Percentiles rank a stretch among this genome's conserved stretches.
Evolutionary conservation across 2,329 filamentous ascomycete species (phyloP).

Genomic region (Cordyceps farinosa): DNA sequence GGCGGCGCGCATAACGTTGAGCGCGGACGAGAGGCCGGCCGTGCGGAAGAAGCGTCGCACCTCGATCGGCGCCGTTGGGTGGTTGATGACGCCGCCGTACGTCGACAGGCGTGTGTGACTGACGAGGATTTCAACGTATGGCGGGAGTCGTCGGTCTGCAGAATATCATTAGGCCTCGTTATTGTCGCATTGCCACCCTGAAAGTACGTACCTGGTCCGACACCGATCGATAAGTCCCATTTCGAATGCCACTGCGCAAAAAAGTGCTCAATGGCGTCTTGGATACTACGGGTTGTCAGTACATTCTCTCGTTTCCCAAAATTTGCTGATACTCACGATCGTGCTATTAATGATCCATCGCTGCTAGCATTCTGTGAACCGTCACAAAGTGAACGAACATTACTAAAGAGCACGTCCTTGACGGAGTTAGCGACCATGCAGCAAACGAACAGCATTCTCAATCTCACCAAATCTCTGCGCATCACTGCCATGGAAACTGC

Average conservation of each 20-base stretch:
- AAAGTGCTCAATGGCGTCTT: slow-evolving; percentile 60
- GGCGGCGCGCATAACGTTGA: slow-evolving; percentile 71
- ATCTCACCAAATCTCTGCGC: slow-evolving; percentile 58
- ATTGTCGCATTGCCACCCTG: background rate
- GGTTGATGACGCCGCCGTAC: slow-evolving; percentile 71
- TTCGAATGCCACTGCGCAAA: slow-evolving; percentile 63
- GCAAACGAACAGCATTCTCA: slow-evolving; percentile 2
- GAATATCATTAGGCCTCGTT: background rate
- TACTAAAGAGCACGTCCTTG: slow-evolving; percentile 53
- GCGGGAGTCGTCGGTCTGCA: slow-evolving; percentile 55
- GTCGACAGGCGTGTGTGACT: slow-evolving; percentile 71
- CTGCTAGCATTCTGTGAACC: slow-evolving; percentile 47
- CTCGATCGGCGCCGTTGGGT: slow-evolving; percentile 65
- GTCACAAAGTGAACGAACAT: slow-evolving; percentile 58
- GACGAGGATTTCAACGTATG: slow-evolving; percentile 72
- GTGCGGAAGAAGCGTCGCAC: slow-evolving; percentile 71
- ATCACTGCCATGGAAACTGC: slow-evolving; percentile 68
- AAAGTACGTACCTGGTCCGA: slow-evolving; percentile 42
- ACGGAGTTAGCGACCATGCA: slow-evolving; percentile 13
- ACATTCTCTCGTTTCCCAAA: background rate
- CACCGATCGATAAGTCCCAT: slow-evolving; percentile 57
- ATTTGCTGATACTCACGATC: slow-evolving; percentile 39
- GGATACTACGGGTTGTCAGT: slow-evolving; percentile 39
- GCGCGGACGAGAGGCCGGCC: slow-evolving; percentile 65
- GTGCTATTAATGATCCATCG: slow-evolving; percentile 51